Evolutionary conservation across 805 yeast genomes (phyloP), one percentile per base, ranked within the genome.

Genomic region (Barnettozyma sp.): DNA sequence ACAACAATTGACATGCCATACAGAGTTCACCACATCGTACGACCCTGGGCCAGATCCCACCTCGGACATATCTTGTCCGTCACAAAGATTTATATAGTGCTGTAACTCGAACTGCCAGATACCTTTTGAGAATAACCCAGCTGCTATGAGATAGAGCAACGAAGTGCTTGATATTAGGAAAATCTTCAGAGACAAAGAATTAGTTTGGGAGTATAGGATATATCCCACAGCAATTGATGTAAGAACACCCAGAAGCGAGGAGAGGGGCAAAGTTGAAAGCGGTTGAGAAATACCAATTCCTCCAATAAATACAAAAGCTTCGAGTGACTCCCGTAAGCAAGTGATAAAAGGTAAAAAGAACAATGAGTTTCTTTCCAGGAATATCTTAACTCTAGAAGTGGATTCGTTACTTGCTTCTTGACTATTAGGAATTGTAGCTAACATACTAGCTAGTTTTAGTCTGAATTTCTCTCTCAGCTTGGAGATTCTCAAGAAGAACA

Each of bases 1-100:
- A 62, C 97, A 87, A 58, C 95, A 86, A 59, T 87, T 85, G 18
- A 87, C 95, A 56, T 87, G 97, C 97, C 97, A 87, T 2, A 87
- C 78, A 6, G 92, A 77, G 32, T 68, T 72, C 15, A 71, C 46
- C 16, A 87, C 78, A 50, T 87, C 95, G 52, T 87, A 87, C 0
- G 94, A 82, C 0, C 97, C 97, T 0, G 95, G 95, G 0, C 97
- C 97, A 26, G 81, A 79, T 2, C 97, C 97, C 1, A 79, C 73
- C 59, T 87, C 97, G 27, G 84, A 71, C 54, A 85, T 82, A 49
- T 87, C 97, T 51, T 76, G 75, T 2, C 96, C 96, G 37, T 70
- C 73, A 51, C 94, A 87, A 40, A 62, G 60, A 39, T 74, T 71
- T 39, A 86, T 85, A 58, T 78, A 87, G 36, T 62, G 64, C 58